phyloP scores from a whole-genome alignment of 345 rosid genomes.

The Populus davidiana region DNA sequence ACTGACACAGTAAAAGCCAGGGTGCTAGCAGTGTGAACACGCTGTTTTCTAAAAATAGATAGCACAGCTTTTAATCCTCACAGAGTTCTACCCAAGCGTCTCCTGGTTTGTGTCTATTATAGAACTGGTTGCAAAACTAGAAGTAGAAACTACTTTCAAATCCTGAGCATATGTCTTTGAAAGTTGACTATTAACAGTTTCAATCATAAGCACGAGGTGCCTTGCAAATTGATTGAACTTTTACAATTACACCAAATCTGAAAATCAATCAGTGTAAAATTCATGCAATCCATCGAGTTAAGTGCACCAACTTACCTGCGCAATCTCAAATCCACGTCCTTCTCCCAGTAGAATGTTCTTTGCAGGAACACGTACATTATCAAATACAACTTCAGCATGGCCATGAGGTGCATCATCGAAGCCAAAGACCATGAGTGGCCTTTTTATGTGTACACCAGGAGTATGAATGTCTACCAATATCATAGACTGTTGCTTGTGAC shows the following conservation, averaged over 20 bases:
- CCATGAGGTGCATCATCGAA: constrained; percentile 99
- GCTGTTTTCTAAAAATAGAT: background rate
- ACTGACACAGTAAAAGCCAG: background rate
- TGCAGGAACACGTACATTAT: constrained; percentile 75
- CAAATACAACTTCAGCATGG: constrained; percentile 81
- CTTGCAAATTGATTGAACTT: background rate
- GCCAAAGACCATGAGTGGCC: constrained; percentile 87
- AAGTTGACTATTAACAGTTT: background rate
- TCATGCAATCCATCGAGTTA: background rate
- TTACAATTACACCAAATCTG: background rate
- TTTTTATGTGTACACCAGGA: constrained; percentile 70
- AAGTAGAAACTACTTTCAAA: background rate
- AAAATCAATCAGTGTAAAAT: background rate
- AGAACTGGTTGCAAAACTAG: background rate
- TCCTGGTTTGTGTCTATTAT: background rate
- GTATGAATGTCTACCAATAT: constrained; percentile 73
- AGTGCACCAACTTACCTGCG: constrained; percentile 59
- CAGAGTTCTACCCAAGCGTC: background rate
- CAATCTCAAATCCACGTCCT: constrained; percentile 98
- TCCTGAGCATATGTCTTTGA: background rate
- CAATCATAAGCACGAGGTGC: background rate
- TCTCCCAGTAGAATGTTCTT: constrained; percentile 86
- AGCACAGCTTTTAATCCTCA: background rate
- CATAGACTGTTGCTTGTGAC: constrained; percentile 96
- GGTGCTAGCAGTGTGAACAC: background rate